These are phyloP conservation scores for Pyropia yezoensis DNA, from an alignment of 23 red algal genomes.

Conservation along the genomic window DNA sequence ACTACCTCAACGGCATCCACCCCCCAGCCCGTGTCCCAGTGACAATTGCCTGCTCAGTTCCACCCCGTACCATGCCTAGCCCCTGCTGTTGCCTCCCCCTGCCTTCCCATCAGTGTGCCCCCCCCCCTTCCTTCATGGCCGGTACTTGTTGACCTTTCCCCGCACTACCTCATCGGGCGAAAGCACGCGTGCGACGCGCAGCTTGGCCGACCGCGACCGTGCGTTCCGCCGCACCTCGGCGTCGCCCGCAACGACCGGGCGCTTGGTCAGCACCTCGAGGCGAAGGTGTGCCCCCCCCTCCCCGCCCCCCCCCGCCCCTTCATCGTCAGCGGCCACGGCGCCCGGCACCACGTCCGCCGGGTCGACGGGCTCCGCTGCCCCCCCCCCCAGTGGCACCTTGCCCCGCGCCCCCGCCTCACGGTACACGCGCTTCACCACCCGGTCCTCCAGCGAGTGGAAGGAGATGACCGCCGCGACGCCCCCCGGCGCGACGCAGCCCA, in stretches of 20 bases:
- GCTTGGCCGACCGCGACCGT: conserved; percentile 71
- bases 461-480: conserved; percentile 47
- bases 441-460: conserved; percentile 91
- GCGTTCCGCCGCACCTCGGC: conserved; percentile 49
- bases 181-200: conserved; percentile 53
- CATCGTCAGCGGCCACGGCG: background rate
- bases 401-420: conserved; percentile 2
- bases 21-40: no score
- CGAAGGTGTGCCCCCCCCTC: no score
- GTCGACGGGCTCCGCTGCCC: no score
- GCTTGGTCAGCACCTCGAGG: conserved; percentile 74
- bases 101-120: no score
- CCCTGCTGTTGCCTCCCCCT: no score
- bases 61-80: no score
- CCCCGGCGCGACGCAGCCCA: background rate
- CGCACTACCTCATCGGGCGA: conserved; percentile 3
- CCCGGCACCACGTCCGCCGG: no score
- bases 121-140: no score
- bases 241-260: conserved; percentile 64
- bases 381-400: no score
- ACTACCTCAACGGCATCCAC: no score
- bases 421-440: conserved; percentile 81
- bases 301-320: conserved; percentile 7
- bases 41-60: no score
- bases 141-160: conserved; percentile 42